Evolutionary conservation across 805 yeast genomes (phyloP).

Genomic region (Cyberlindnera bimundalis): DNA sequence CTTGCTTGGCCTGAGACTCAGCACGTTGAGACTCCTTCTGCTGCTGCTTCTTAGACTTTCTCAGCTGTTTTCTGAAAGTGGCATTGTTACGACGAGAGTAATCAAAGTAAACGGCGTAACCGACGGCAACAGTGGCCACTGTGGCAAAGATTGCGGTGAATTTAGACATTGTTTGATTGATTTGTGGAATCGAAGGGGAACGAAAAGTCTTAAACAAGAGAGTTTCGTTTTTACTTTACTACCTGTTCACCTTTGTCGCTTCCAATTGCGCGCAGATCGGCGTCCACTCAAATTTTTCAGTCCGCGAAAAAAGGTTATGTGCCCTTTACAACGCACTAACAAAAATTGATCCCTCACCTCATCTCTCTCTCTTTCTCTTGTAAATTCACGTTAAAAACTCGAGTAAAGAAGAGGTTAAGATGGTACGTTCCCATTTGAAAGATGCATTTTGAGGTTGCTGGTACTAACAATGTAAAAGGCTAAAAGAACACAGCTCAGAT

Average conservation of each 20-base stretch:
- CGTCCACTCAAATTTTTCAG: conserved; percentile 13
- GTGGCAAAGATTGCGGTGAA: conserved; percentile 32
- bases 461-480: conserved; percentile 10
- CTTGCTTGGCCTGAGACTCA: conserved; percentile 56
- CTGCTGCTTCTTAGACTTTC: conserved; percentile 59
- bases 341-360: background rate
- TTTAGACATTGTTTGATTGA: conserved; percentile 26
- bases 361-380: background rate
- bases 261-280: too few species aligned
- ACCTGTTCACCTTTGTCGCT: background rate
- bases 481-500: conserved; percentile 44
- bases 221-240: background rate
- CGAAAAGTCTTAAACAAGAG: too few species aligned
- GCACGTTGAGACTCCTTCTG: conserved; percentile 51
- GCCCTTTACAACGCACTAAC: background rate
- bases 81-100: conserved; percentile 81
- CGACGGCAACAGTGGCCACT: conserved; percentile 48
- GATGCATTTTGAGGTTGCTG: background rate
- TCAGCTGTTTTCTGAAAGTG: conserved; percentile 75
- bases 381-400: too few species aligned
- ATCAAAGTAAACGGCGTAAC: conserved; percentile 88
- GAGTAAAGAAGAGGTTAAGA: too few species aligned
- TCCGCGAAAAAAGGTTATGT: conserved; percentile 3
- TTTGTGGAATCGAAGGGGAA: background rate
- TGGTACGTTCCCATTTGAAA: background rate